Evolutionary conservation across 2,329 filamentous ascomycete species (phyloP).

Genomic region (Fusarium tjaetaba): DNA sequence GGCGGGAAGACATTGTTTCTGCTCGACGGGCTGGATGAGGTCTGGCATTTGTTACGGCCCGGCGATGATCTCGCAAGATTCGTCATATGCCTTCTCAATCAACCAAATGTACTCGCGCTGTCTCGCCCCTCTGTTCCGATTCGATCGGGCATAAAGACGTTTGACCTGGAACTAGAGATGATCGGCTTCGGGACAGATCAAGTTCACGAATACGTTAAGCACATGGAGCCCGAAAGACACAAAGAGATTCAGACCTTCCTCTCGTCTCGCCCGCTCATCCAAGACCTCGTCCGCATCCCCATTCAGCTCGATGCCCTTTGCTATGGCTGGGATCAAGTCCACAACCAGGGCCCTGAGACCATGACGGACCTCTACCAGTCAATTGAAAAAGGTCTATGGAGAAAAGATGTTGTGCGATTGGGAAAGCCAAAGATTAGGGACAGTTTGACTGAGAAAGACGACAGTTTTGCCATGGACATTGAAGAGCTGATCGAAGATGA

Average conservation of each 20-base stretch:
- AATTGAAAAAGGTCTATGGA: not conserved
- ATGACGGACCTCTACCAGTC: not conserved
- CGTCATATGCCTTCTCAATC: not conserved
- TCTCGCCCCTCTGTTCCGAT: not conserved
- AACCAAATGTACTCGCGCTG: not conserved
- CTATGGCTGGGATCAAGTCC: not conserved
- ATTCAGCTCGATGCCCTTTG: not conserved
- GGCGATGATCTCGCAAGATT: not conserved
- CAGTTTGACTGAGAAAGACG: not conserved
- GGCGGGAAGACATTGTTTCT: not conserved
- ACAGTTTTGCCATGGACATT: not conserved
- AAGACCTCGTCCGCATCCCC: not conserved
- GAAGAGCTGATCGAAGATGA: not conserved
- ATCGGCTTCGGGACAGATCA: not conserved
- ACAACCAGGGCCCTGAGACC: not conserved
- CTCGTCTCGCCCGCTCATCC: not conserved
- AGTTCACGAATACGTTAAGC: not conserved
- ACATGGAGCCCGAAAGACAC: not conserved
- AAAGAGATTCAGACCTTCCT: not conserved
- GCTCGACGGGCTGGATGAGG: not conserved
- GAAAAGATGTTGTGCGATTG: not conserved
- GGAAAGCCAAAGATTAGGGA: not conserved
- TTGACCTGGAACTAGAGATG: not conserved
- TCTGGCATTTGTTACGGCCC: not conserved
- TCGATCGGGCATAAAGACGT: not conserved